Evolutionary conservation across 73 alveolate species (phyloP), one percentile per base, ranked within the genome.

Genomic region (Tetrahymena thermophila): DNA sequence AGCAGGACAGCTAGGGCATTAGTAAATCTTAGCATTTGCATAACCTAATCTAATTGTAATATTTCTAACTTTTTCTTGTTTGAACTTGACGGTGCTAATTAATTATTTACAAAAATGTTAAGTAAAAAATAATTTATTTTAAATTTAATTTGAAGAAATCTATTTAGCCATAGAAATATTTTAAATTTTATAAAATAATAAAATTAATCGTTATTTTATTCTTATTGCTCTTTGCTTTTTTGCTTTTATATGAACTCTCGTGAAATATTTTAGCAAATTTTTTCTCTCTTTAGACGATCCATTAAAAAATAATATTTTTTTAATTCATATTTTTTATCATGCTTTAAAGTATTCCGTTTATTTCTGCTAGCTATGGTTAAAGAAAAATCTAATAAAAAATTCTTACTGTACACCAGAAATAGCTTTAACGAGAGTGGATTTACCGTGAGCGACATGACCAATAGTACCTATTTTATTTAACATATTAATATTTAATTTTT

Each of bases 381-480:
- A 19, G 0, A 19, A 25, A 71, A 71, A 56, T 35, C n/a, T 85
- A 35, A 84, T 31, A 16, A 40, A 85, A 34, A 85, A 37, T 85
- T 35, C 83, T 85, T 95, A 95, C 97, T 89, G 93, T 15, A 43
- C 94, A 38, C 95, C 94, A 28, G 97, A 97, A 96, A 99, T 96
- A 38, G 98, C 98, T 85, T 97, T 94, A 50, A 98, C 99, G 85
- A 99, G 98, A 35, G 99, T 99, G 21, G 99, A 99, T 96, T 99
- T 99, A 35, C 99, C 99, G 95, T 99, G 99, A 16, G 99, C 99
- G 96, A 99, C 99, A 94, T 99, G 99, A 57, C 99, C 99, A 95
- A 99, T 98, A 83, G 99, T 99, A 34, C 99, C 99, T 40, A 96
- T 94, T 58, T 8, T 71, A 71, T 23, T 71, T 19, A n/a, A 15